Evolutionary conservation across 768 basidiomycete species (phyloP), one percentile per base, ranked within the genome.

Genomic region (Clathrus columnatus): DNA sequence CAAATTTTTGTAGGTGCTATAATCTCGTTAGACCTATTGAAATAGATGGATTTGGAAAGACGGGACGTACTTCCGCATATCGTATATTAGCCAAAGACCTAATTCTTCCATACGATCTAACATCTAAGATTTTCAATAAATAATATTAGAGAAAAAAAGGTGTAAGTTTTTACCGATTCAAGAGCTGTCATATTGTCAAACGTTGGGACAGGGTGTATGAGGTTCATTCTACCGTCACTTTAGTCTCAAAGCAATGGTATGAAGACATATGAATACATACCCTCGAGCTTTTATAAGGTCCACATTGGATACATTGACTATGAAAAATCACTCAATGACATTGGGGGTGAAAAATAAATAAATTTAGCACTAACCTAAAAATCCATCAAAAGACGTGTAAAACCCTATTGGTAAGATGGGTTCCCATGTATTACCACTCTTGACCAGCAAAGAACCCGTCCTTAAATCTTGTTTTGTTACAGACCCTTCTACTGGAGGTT

Each of bases 41-140:
- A 36, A 36, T 36, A 14, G 11, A 32, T 14, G 14, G 6, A 32
- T 7, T 14, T 2, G n/a, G 14, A 11, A 36, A 36, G n/a, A 4
- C n/a, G 5, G 21, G n/a, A 30, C 70, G 43, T 27, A 79, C 78
- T 50, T 72, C 47, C 87, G 76, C 87, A 91, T 89, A 64, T 90
- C 86, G 60, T 91, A 91, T 81, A 90, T 88, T 51, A 90, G 73
- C 62, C 84, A 91, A 3, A 81, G 59, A 0, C 78, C 79, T 0
- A 82, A 79, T 57, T 83, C 76, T 65, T 88, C 80, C 83, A 89
- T 87, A 41, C 75, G 70, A 61, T 87, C 82, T 5, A 89, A 63
- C 26, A 47, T 28, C 54, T 55, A 18, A 5, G 1, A 29, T 32
- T 55, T 14, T 46, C 5, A 55, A 20, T 18, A 53, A 26, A 1